Evolutionary conservation across 208 protist genomes (phyloP), one percentile per base, ranked within the genome.

Genomic region (Leishmania martiniquensis): DNA sequence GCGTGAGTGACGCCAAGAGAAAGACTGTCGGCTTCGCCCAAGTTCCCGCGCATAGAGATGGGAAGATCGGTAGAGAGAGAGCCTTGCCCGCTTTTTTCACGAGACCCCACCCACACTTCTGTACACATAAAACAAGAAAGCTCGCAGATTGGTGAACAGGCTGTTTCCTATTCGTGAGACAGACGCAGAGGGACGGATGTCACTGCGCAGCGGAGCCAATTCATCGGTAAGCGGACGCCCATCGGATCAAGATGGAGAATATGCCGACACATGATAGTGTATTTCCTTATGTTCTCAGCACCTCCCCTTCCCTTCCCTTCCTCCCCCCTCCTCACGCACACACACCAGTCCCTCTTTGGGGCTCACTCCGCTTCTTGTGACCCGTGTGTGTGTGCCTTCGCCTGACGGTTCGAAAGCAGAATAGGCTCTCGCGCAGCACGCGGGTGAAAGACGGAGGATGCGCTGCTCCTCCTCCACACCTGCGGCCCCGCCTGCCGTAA

Each of bases 381-480:
- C n/a, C n/a, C n/a, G n/a, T n/a, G n/a, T n/a, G n/a, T n/a, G n/a
- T n/a, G n/a, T n/a, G n/a, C n/a, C 63, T 49, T 5, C 29, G 42
- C 42, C 22, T 68, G 39, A 17, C 15, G 1, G 9, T 32, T 49
- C 7, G 5, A 0, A n/a, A 37, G 44, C 25, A 73, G 51, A 73
- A 73, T 13, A 39, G 7, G 22, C 13, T 45, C 51, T 73, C 9
- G 51, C 25, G 29, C 49, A 10, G 63, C 4, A 39, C 63, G 42
- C 37, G 13, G 5, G 39, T 22, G 17, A 45, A 73, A 25, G 69
- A 47, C 32, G 6, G 17, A 73, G 42, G 25, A 73, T 73, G 69
- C 45, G 47, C 52, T 78, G n/a, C 45, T 44, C 45, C 37, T 34
- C 34, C 25, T 75, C 54, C 55, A 49, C 71, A 34, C 29, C 52